phyloP scores from a whole-genome alignment of 129 eudicot genomes.

The Logfia minima region DNA sequence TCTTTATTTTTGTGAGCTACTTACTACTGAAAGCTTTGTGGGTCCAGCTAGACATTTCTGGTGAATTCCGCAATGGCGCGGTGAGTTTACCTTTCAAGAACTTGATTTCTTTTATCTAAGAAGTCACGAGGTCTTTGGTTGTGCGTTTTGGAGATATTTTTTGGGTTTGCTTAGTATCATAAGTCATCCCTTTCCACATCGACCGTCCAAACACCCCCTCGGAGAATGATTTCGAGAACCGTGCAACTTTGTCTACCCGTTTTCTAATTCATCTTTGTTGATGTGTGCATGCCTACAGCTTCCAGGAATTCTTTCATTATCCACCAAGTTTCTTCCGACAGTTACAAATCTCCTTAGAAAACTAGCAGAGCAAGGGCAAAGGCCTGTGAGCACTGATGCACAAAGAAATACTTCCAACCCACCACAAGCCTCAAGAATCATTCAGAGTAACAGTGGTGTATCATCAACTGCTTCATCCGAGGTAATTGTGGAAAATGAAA shows the following conservation, averaged over 20 bases:
- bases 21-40: slow-evolving; percentile 89
- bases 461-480: slow-evolving; percentile 81
- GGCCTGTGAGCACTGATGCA: slow-evolving; percentile 38
- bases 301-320: slow-evolving; percentile 78
- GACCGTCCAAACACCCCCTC: not conserved
- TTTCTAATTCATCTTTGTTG: slow-evolving; percentile 2
- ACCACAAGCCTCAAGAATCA: slow-evolving; percentile 40
- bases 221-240: no score
- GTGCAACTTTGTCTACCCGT: not conserved
- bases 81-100: slow-evolving; percentile 50
- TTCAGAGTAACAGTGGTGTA: slow-evolving; percentile 37
- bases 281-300: slow-evolving; percentile 48
- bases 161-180: no score
- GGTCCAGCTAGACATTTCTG: slow-evolving; percentile 94
- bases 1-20: slow-evolving; percentile 68
- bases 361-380: slow-evolving; percentile 88
- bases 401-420: slow-evolving; percentile 55
- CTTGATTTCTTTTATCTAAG: not conserved
- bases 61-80: slow-evolving; percentile 82
- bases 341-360: slow-evolving; percentile 76
- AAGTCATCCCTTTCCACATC: no score
- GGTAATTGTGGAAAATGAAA: slow-evolving; percentile 58
- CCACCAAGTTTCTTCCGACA: slow-evolving; percentile 85
- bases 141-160: not conserved
- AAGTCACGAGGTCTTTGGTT: not conserved